Evolutionary conservation across 1,284 basidiomycete species (phyloP).

Genomic region (Cutaneotrichosporon sp.): DNA sequence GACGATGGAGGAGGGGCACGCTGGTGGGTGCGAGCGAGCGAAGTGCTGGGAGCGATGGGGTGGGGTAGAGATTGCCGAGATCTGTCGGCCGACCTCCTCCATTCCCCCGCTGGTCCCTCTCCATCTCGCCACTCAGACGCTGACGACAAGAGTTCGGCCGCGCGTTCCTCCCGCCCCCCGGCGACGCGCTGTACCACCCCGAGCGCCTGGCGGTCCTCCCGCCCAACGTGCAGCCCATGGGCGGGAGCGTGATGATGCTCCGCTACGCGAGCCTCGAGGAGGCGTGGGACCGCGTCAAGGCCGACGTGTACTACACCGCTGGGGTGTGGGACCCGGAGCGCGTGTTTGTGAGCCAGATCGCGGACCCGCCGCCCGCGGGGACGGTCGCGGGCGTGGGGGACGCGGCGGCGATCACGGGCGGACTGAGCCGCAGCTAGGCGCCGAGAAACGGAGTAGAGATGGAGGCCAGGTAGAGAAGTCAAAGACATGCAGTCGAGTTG

Average conservation of each 20-base stretch:
- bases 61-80: background rate
- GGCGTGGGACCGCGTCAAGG: slow-evolving; percentile 44
- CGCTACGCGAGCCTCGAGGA: slow-evolving; percentile 34
- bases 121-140: too few relatives aligned
- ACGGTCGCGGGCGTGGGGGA: slow-evolving; percentile 15
- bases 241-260: slow-evolving; percentile 44
- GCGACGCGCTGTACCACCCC: slow-evolving; percentile 22
- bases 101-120: too few relatives aligned
- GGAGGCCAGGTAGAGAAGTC: background rate
- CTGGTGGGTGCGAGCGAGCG: slow-evolving; percentile 28
- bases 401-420: background rate
- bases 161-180: slow-evolving; percentile 33
- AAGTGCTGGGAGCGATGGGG: too few relatives aligned
- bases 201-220: slow-evolving; percentile 21
- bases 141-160: slow-evolving; percentile 42
- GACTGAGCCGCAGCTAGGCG: background rate
- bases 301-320: slow-evolving; percentile 49
- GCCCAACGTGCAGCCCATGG: slow-evolving; percentile 43
- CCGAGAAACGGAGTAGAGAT: background rate
- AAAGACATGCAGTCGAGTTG: too few relatives aligned
- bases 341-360: slow-evolving; percentile 40
- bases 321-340: slow-evolving; percentile 50
- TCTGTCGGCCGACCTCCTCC: background rate
- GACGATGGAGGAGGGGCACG: slow-evolving; percentile 32
- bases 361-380: slow-evolving; percentile 20